Conservation (phyloP, 345 rosid species). For the Geranium rotundifolium region DNA sequence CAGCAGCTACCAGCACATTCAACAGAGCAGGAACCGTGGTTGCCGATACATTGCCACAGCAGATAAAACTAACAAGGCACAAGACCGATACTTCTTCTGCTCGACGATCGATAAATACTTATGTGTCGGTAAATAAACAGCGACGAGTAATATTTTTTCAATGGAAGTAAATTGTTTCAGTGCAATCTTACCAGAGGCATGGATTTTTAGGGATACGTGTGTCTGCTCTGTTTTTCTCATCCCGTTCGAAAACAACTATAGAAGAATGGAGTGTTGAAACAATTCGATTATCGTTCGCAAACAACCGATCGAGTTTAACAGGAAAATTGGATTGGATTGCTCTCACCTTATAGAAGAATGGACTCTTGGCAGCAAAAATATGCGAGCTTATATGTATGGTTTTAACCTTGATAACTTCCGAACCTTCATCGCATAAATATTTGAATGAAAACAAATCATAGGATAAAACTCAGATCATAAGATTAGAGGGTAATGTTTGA, state of each 20-base stretch:
- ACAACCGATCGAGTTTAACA: too few relatives aligned
- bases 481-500: too few relatives aligned
- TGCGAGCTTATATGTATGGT: slow-evolving; percentile 45
- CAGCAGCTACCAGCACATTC: slow-evolving; percentile 55
- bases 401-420: too few relatives aligned
- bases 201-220: slow-evolving; percentile 37
- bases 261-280: background rate
- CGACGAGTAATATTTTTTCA: too few relatives aligned
- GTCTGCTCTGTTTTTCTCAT: slow-evolving; percentile 51
- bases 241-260: slow-evolving; percentile 54
- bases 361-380: slow-evolving; percentile 54
- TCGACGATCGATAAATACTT: background rate
- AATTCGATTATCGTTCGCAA: too few relatives aligned
- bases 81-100: slow-evolving; percentile 61
- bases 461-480: too few relatives aligned
- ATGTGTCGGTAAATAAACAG: too few relatives aligned
- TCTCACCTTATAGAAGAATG: slow-evolving; percentile 49
- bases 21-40: slow-evolving; percentile 32
- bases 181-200: slow-evolving; percentile 32
- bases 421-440: too few relatives aligned
- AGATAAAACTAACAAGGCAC: slow-evolving; percentile 60
- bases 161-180: too few relatives aligned
- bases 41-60: slow-evolving; percentile 27
- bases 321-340: background rate
- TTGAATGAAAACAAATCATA: too few relatives aligned